Conservation (phyloP, 352 stramenopile species). For the Globisporangium abappressorium region DNA sequence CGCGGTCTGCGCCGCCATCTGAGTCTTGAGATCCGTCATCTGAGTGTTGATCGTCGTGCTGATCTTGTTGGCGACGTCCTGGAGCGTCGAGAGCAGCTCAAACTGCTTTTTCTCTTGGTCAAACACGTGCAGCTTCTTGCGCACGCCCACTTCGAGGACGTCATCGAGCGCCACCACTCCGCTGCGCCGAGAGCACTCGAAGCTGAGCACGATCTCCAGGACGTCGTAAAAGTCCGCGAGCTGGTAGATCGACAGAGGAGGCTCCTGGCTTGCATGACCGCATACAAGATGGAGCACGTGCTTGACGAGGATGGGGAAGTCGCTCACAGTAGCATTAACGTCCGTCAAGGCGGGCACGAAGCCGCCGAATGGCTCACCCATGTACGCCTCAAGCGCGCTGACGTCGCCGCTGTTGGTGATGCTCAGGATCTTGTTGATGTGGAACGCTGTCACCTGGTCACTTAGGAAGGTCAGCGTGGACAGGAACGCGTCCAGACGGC, state of each 20-base stretch:
- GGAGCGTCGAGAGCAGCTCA: slow-evolving; percentile 18
- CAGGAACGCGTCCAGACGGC: no score
- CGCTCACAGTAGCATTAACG: slow-evolving; percentile 4
- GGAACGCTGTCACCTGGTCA: no score
- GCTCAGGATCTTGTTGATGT: no score
- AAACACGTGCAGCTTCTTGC: slow-evolving; percentile 23
- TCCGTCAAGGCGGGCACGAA: no score
- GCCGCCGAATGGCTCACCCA: no score
- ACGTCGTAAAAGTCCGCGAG: slow-evolving; percentile 18
- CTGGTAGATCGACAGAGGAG: slow-evolving; percentile 17
- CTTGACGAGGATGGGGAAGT: slow-evolving; percentile 10
- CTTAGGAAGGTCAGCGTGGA: no score
- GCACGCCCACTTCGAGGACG: slow-evolving; percentile 20
- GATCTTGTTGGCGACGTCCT: slow-evolving; percentile 19
- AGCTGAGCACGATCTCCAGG: slow-evolving; percentile 12
- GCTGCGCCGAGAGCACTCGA: neutral
- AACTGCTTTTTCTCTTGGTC: slow-evolving; percentile 24
- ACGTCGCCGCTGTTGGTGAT: no score
- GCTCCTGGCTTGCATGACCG: slow-evolving; percentile 12
- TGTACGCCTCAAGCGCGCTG: no score
- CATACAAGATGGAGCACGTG: slow-evolving; percentile 13
- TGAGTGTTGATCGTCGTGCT: slow-evolving; percentile 10
- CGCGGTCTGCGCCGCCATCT: neutral
- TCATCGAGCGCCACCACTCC: slow-evolving; percentile 10
- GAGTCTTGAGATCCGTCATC: neutral